Evolutionary conservation across 2,329 filamentous ascomycete species (phyloP).

Genomic region (Scedosporium aurantiacum): DNA sequence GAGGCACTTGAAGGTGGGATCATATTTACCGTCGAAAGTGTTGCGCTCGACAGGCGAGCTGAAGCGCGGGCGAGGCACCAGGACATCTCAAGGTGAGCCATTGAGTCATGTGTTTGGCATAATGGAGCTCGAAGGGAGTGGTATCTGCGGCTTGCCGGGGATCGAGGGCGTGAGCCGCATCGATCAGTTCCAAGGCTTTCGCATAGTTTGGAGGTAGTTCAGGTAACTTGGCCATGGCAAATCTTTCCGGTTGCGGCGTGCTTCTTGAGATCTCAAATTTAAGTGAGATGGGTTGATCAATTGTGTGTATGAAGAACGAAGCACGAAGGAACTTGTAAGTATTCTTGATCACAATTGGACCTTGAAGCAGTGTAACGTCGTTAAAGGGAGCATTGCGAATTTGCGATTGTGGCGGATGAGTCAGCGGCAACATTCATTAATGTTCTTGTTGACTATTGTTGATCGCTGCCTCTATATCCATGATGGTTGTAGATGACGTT

Average conservation of each 20-base stretch:
- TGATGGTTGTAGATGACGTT: no score
- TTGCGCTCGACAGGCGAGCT: conserved; percentile 70
- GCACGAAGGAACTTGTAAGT: no score
- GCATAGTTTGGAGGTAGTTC: conserved; percentile 28
- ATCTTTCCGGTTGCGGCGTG: not conserved
- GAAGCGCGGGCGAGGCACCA: conserved; percentile 53
- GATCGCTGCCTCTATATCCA: no score
- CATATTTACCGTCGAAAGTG: conserved; percentile 56
- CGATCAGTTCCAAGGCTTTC: conserved; percentile 55
- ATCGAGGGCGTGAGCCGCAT: conserved; percentile 44
- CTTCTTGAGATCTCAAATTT: not conserved
- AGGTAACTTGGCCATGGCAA: conserved; percentile 2
- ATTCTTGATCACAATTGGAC: no score
- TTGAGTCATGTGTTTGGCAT: conserved; percentile 66
- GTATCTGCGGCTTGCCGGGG: conserved; percentile 25
- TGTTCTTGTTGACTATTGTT: no score
- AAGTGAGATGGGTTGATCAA: no score
- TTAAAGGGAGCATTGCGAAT: no score
- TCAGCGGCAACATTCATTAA: no score
- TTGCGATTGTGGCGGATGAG: no score
- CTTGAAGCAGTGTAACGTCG: no score
- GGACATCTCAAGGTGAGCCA: conserved; percentile 56
- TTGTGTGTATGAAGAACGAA: no score
- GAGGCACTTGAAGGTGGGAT: no score
- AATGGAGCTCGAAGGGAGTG: conserved; percentile 70